Conservation (phyloP, 371 early-diverging fungal genomes). For the Quaeritorhiza haematococci region DNA sequence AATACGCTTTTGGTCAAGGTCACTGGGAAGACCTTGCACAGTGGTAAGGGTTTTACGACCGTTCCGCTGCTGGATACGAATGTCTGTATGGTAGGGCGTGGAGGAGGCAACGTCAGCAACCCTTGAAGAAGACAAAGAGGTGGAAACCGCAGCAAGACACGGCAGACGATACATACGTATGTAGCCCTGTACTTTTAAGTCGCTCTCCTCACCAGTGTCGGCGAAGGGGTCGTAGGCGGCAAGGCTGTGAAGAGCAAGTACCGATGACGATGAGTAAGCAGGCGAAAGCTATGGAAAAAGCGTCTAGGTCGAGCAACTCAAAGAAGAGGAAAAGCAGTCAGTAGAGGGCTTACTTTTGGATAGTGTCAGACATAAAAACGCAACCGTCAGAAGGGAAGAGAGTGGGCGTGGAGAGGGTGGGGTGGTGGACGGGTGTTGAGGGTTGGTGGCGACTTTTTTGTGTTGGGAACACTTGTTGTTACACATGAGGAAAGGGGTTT, state of each 20-base stretch:
- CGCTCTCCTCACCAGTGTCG: constrained; percentile 67
- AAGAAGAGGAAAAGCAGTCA: neutral
- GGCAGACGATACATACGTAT: constrained; percentile 83
- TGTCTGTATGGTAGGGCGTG: too few species aligned
- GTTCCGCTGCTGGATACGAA: constrained; percentile 96
- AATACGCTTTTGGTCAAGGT: constrained; percentile 82
- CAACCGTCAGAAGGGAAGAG: too few species aligned
- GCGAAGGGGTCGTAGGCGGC: constrained; percentile 70
- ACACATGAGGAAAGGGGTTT: too few species aligned
- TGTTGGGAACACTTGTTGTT: too few species aligned
- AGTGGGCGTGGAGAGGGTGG: too few species aligned
- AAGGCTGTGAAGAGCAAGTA: constrained; percentile 19
- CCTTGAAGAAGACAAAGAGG: too few species aligned
- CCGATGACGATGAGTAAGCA: neutral
- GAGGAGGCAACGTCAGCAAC: too few species aligned
- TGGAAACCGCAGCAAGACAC: too few species aligned
- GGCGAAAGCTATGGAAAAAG: constrained; percentile 3
- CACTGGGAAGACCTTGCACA: constrained; percentile 82
- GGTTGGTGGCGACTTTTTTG: too few species aligned
- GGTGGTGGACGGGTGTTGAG: too few species aligned
- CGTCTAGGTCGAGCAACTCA: neutral
- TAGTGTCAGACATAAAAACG: constrained; percentile 2
- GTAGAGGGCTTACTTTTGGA: neutral
- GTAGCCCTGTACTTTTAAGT: constrained; percentile 53
- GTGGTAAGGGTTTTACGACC: constrained; percentile 96